A percentile compares a stretch with the other conserved stretches of the same genome.
phyloP scores from a whole-genome alignment of 106 monocot genomes.

The Cymbidium sinense region DNA sequence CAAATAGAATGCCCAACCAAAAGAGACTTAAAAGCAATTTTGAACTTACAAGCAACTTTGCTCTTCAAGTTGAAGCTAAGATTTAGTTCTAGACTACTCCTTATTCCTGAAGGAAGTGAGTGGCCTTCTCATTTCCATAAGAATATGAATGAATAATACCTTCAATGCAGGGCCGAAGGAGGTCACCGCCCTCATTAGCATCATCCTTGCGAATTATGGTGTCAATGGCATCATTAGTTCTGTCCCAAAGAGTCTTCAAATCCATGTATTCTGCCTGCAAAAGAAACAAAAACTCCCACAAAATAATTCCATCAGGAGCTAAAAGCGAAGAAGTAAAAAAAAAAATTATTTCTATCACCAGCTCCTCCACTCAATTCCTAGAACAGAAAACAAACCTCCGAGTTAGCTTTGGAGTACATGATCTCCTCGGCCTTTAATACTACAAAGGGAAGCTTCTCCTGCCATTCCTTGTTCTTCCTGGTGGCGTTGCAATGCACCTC shows the following conservation, averaged over 20 bases:
- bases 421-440: slow-evolving; percentile 88
- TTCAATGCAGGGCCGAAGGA: slow-evolving; percentile 26
- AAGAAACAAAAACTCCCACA: not conserved
- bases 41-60: not conserved
- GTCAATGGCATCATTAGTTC: slow-evolving; percentile 55
- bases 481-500: slow-evolving; percentile 57
- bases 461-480: slow-evolving; percentile 80
- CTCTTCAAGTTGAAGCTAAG: not conserved
- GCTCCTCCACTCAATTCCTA: not conserved
- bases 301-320: not conserved
- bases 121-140: not conserved
- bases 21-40: not conserved
- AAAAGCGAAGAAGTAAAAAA: not conserved
- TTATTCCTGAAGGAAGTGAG: not conserved
- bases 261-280: slow-evolving; percentile 77
- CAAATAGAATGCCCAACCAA: not conserved
- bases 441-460: slow-evolving; percentile 81
- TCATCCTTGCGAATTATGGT: slow-evolving; percentile 25
- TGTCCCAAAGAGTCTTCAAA: slow-evolving; percentile 45
- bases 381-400: slow-evolving; percentile 40
- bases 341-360: not conserved
- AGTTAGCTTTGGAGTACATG: slow-evolving; percentile 93
- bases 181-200: slow-evolving; percentile 12
- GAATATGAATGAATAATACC: not conserved
- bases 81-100: not conserved